Percentiles rank a stretch among this genome's conserved stretches.
Evolutionary conservation across 495 filamentous ascomycete species (phyloP).

Genomic region (Pseudevernia furfuracea): DNA sequence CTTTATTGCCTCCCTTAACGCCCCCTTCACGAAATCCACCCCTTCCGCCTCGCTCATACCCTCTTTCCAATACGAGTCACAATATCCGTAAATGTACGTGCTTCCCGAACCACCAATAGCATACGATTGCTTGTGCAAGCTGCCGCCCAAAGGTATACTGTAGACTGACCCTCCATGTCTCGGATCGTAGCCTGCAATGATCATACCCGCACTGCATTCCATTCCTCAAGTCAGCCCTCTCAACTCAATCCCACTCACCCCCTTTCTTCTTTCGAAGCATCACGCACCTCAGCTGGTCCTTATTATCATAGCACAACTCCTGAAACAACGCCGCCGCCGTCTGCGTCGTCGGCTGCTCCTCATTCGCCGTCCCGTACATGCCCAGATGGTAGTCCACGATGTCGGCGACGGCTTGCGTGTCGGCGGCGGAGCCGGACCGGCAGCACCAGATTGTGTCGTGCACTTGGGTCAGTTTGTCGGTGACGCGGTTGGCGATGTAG

Average conservation of each 20-base stretch:
- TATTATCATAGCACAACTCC: conserved; percentile 95
- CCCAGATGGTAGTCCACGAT: conserved; percentile 95
- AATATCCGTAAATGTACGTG: conserved; percentile 99
- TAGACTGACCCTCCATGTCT: conserved; percentile 94
- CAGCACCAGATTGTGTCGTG: conserved; percentile 99
- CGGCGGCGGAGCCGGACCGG: conserved; percentile 90
- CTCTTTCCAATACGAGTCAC: conserved; percentile 93
- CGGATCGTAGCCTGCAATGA: conserved; percentile 93
- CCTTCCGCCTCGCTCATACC: conserved; percentile 90
- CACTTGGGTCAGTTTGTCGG: conserved; percentile 97
- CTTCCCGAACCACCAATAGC: conserved; percentile 95
- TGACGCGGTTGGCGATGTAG: conserved; percentile 98
- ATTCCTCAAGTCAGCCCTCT: not conserved
- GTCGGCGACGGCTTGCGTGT: conserved; percentile 95
- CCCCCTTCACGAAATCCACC: conserved; percentile 84
- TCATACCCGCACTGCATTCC: conserved; percentile 73
- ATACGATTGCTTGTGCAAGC: conserved; percentile 93
- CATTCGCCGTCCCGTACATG: conserved; percentile 81
- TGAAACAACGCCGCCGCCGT: conserved; percentile 92
- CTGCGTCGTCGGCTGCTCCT: conserved; percentile 83
- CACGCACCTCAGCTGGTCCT: conserved; percentile 73
- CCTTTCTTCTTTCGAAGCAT: not conserved
- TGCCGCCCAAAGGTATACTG: conserved; percentile 92
- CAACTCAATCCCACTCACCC: not conserved
- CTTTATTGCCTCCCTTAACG: conserved; percentile 89